Evolutionary conservation across 1,284 basidiomycete species (phyloP).

Genomic region (Sporisorium reilianum): DNA sequence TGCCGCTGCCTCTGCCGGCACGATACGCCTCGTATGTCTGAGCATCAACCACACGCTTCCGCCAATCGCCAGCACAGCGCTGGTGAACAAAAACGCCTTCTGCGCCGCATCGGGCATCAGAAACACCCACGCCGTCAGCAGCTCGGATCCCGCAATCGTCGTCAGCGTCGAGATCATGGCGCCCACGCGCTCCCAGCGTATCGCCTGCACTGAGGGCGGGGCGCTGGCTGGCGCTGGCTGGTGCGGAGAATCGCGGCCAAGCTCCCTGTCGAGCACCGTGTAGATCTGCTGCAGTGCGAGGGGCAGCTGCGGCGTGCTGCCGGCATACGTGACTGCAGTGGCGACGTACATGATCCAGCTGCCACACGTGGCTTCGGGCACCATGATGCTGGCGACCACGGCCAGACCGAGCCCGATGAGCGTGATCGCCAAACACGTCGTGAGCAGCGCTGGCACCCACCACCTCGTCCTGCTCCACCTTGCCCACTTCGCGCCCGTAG

Average conservation of each 20-base stretch:
- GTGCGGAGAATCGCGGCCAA: conserved; percentile 17
- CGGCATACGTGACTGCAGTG: conserved; percentile 13
- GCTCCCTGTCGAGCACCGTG: conserved; percentile 20
- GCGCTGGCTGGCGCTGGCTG: neutral
- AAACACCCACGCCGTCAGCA: conserved; percentile 36
- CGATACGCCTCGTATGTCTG: conserved; percentile 17
- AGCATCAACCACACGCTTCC: conserved; percentile 35
- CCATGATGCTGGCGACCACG: conserved; percentile 15
- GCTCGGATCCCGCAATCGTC: conserved; percentile 13
- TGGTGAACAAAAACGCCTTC: conserved; percentile 25
- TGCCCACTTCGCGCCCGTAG: neutral
- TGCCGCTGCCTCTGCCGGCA: neutral
- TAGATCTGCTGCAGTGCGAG: conserved; percentile 34
- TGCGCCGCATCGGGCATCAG: conserved; percentile 26
- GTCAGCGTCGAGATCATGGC: conserved; percentile 32
- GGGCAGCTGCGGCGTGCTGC: conserved; percentile 29
- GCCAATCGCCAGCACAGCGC: conserved; percentile 25
- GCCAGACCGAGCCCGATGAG: conserved; percentile 16
- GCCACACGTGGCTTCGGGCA: conserved; percentile 10
- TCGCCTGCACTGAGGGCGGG: conserved; percentile 7
- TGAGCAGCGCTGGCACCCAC: conserved; percentile 28
- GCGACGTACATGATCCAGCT: conserved; percentile 25
- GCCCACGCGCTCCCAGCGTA: conserved; percentile 26
- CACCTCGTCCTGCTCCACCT: conserved; percentile 9
- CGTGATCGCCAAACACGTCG: conserved; percentile 15